Conservation (phyloP, 345 rosid species). For the Populus simonii region DNA sequence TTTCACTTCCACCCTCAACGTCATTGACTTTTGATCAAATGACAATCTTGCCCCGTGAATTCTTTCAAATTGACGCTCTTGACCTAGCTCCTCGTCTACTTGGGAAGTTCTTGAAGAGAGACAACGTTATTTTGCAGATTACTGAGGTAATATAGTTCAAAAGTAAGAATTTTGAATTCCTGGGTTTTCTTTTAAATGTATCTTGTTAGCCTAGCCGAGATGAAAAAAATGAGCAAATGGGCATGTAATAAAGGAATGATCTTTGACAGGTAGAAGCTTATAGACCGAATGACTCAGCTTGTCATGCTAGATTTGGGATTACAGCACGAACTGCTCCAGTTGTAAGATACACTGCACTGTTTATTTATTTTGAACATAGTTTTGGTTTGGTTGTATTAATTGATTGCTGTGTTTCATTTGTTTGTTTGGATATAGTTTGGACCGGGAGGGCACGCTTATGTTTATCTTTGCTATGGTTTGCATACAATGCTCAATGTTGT, state of each 20-base stretch:
- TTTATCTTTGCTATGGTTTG: conserved; percentile 90
- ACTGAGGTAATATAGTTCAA: conserved; percentile 57
- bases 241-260: background rate
- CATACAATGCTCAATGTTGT: conserved; percentile 91
- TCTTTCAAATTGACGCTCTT: conserved; percentile 80
- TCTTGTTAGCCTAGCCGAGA: too few species aligned
- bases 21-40: conserved; percentile 19
- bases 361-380: background rate
- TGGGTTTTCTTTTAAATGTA: background rate
- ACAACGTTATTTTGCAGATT: conserved; percentile 72
- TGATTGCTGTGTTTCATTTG: background rate
- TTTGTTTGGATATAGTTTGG: conserved; percentile 61
- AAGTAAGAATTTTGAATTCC: background rate
- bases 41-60: conserved; percentile 53
- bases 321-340: conserved; percentile 85
- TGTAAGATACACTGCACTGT: conserved; percentile 34
- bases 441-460: conserved; percentile 90
- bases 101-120: conserved; percentile 76
- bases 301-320: conserved; percentile 81
- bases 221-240: background rate
- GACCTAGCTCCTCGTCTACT: conserved; percentile 91
- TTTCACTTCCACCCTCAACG: conserved; percentile 10
- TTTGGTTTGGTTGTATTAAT: background rate
- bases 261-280: conserved; percentile 82
- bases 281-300: conserved; percentile 89